Evolutionary conservation across 2,329 filamentous ascomycete genomes (phyloP).

Genomic region (Aspergillus chevalieri): DNA sequence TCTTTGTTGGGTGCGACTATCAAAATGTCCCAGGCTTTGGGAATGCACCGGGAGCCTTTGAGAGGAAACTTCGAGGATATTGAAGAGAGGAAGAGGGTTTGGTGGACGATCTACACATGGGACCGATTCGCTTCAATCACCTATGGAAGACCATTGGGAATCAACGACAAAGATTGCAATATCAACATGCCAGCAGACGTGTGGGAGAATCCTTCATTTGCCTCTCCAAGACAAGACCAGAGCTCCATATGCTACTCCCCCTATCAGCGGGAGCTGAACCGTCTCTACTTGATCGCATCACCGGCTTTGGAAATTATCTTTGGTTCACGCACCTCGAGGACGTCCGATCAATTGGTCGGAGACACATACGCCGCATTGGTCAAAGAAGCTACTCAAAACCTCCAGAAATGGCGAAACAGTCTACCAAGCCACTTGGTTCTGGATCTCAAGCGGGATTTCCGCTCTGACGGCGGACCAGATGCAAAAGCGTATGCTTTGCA

Average conservation of each 20-base stretch:
- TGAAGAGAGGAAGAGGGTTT: conserved; percentile 35
- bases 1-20: conserved; percentile 34
- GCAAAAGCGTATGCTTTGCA: conserved; percentile 26
- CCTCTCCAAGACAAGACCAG: conserved; percentile 1
- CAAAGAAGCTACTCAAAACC: conserved; percentile 12
- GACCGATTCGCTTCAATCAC: conserved; percentile 38
- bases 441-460: conserved; percentile 15
- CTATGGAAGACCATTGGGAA: conserved; percentile 37
- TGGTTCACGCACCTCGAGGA: conserved; percentile 16
- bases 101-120: conserved; percentile 42
- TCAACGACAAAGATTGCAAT: conserved; percentile 38
- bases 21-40: conserved; percentile 30
- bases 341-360: conserved; percentile 12
- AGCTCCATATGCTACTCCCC: conserved; percentile 15
- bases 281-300: conserved; percentile 19
- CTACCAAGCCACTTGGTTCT: conserved; percentile 14
- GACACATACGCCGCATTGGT: conserved; percentile 14
- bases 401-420: conserved; percentile 12
- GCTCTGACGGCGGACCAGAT: conserved; percentile 1
- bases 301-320: conserved; percentile 18
- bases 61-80: conserved; percentile 16
- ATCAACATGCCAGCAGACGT: conserved; percentile 29
- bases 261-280: conserved; percentile 20
- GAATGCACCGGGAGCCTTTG: conserved; percentile 25
- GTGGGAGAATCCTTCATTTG: conserved; percentile 26